Base-by-base conservation (phyloP, 176 grass and related monocot species). In the Metroxylon sagu region DNA sequence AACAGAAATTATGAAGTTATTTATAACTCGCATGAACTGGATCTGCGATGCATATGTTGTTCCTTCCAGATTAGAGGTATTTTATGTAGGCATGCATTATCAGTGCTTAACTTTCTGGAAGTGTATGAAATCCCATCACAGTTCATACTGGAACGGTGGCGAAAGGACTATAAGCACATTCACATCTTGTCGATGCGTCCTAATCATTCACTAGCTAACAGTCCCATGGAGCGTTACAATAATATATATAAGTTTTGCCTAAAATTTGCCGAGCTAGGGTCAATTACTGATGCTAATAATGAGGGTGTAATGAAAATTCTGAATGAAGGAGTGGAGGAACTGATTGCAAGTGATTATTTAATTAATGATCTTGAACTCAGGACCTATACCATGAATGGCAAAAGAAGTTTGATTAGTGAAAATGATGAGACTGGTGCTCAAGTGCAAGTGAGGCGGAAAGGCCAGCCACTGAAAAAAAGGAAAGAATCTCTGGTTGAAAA, bases 31-130 rank as follows among this genome's bases (percentile, higher is more conserved):
- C 19, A 49, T 49, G 61, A 64, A 12, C 18, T 23, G n/a, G 35
- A 50, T 5, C 30, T 64, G 39, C 61, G 23, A 30, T 64, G 61
- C 14, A 6, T 64, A 5, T 64, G 61, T 26, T 64, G 39, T 25
- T 50, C 61, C 15, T 64, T 64, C 23, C 61, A 64, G 16, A 23
- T 48, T 19, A 25, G 61, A 49, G 61, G 61, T 18, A 64, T 64
- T 64, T 26, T 64, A 49, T 64, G 61, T 26, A 64, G 61, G 23
- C 39, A 64, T 64, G 61, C 61, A 49, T 19, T 64, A 15, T 76
- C 57, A 19, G 65, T 69, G 50, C 64, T 76, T 53, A 35, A 58
- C 59, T 52, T 76, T 61, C 30, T 60, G 58, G 60, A 76, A 18
- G 21, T 49, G 35, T 39, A 39, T 39, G 35, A 39, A 67, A 49